Conservation (phyloP, 1,139 yeast genomes). For the Candida tetrigidarum region DNA sequence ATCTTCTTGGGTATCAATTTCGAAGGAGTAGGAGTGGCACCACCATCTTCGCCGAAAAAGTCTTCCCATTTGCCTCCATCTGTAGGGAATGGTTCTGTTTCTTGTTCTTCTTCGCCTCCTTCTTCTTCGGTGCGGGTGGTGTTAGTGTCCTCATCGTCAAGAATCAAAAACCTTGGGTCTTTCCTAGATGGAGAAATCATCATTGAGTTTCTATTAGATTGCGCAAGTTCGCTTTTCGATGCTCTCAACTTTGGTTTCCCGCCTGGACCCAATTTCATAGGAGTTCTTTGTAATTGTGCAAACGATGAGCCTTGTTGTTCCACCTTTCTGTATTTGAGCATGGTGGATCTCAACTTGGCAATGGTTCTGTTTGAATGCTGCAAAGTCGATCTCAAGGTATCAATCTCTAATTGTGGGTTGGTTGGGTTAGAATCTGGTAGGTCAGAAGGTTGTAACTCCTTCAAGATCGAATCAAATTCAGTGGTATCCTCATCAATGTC, state of each 20-base stretch:
- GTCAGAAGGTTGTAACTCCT: conserved; percentile 33
- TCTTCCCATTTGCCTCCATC: conserved; percentile 48
- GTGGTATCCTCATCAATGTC: conserved; percentile 31
- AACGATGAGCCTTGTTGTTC: conserved; percentile 18
- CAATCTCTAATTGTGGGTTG: conserved; percentile 62
- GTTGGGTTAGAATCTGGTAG: conserved; percentile 45
- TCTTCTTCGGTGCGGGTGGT: conserved; percentile 9
- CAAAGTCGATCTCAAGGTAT: conserved; percentile 68
- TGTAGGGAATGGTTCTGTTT: conserved; percentile 17
- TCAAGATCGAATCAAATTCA: conserved; percentile 40
- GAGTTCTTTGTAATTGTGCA: conserved; percentile 13
- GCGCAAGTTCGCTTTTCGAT: conserved; percentile 24
- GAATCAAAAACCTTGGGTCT: conserved; percentile 35
- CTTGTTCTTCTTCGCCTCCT: too few species aligned
- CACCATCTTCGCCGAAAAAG: conserved; percentile 37
- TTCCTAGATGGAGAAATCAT: conserved; percentile 41
- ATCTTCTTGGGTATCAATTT: conserved; percentile 15
- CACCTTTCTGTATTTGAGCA: conserved; percentile 43
- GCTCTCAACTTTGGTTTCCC: conserved; percentile 12
- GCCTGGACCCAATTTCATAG: conserved; percentile 11
- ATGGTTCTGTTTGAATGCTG: conserved; percentile 67
- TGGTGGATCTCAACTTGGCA: conserved; percentile 53
- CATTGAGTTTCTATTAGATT: conserved; percentile 27
- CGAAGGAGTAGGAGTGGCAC: conserved; percentile 28
- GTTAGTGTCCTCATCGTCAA: conserved; percentile 25